Base-by-base conservation (phyloP, 1,284 basidiomycete genomes). In the Marasmius oreades region DNA sequence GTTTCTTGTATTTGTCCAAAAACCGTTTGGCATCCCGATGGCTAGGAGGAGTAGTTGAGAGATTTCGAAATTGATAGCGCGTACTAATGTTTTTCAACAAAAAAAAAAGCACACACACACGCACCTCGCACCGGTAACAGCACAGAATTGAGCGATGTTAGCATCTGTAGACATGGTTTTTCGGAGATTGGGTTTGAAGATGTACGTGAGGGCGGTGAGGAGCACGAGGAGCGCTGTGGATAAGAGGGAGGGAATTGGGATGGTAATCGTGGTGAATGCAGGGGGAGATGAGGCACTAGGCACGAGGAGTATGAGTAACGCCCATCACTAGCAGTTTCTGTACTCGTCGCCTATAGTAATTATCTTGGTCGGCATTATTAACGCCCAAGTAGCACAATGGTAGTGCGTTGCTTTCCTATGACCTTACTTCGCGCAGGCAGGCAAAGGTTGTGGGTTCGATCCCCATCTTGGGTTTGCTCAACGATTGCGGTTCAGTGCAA, bases 101-200 rank as follows among this genome's bases (percentile, higher is more conserved):
- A 10, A 10, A 31, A 31, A 31, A 10, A 31, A 31, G 10, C 28
- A 31, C 28, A n/a, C n/a, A n/a, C n/a, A n/a, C 43, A 81, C 87
- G 73, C 73, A 90, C 89, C 84, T 78, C 57, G 85, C 77, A 56
- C 85, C 84, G 12, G 88, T 90, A 20, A 90, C 77, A 28, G 70
- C 68, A 59, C 79, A 79, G 68, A 91, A 90, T 62, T 88, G 82
- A 1, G 72, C 70, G 59, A 86, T 72, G 55, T 74, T 74, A 51
- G 74, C 75, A 59, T 84, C 80, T 61, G 69, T 67, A 51, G 39
- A 16, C 39, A 42, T 42, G 39, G 14, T 4, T 31, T 10, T 31
- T 31, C 10, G 5, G 22, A 23, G 11, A 4, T 23, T 45, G 20
- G 44, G 20, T n/a, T 42, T 42, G 44, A 45, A 45, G 44, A 45